Evolutionary conservation across 1,139 yeast genomes (phyloP).

Genomic region (Pichia sp.): DNA sequence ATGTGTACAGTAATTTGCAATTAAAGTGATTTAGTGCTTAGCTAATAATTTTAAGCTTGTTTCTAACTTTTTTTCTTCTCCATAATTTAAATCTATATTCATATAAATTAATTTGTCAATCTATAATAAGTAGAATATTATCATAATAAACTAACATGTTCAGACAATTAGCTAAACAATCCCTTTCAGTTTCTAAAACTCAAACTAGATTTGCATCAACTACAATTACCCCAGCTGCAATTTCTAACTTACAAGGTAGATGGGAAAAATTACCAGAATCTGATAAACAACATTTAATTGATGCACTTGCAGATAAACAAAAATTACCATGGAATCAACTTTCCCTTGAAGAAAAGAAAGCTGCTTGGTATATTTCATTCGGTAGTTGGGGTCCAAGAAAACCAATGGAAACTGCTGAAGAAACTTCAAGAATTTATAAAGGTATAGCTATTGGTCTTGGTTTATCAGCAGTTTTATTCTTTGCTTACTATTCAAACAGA

Average conservation of each 20-base stretch:
- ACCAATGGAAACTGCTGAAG: constrained; percentile 88
- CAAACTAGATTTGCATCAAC: constrained; percentile 32
- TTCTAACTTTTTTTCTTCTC: not conserved
- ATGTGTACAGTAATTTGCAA: not conserved
- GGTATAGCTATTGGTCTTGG: constrained; percentile 70
- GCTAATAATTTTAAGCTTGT: not conserved
- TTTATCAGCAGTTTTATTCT: constrained; percentile 58
- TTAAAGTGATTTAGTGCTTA: not conserved
- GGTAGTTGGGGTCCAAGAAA: constrained; percentile 99
- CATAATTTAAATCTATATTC: not conserved
- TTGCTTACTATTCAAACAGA: constrained; percentile 51
- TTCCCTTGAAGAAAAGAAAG: constrained; percentile 85
- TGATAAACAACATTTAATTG: constrained; percentile 83
- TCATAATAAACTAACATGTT: constrained; percentile 21
- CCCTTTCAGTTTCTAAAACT: constrained; percentile 7
- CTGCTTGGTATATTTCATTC: constrained; percentile 94
- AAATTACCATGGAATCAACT: constrained; percentile 90
- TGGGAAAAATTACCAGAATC: constrained; percentile 86
- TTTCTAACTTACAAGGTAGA: constrained; percentile 79
- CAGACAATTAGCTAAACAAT: constrained; percentile 26
- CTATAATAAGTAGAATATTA: not conserved
- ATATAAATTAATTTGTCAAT: not conserved
- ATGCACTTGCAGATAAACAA: constrained; percentile 85
- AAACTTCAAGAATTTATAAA: constrained; percentile 65
- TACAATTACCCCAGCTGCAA: constrained; percentile 81